Percentiles rank a stretch among this genome's conserved stretches.
These are phyloP conservation scores for Caloboletus firmus DNA, from an alignment of 1,284 basidiomycete species.

Conservation along the genomic window DNA sequence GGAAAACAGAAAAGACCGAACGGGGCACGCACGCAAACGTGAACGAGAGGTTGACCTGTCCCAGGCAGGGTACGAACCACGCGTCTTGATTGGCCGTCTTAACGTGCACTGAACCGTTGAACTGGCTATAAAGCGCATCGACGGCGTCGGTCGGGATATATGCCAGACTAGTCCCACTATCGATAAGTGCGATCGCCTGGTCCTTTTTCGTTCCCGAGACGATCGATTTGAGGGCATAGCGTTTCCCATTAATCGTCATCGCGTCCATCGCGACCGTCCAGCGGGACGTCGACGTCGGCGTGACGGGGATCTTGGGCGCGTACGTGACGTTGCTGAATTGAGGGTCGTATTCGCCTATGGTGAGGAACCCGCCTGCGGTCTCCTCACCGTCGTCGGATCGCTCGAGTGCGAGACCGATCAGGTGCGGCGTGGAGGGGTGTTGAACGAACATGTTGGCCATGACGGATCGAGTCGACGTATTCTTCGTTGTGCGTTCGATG, in stretches of 20 bases:
- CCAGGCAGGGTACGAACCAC: slow-evolving; percentile 48
- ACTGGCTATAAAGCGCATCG: slow-evolving; percentile 40
- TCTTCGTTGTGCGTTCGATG: slow-evolving; percentile 20
- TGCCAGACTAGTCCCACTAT: slow-evolving; percentile 44
- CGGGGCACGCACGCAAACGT: slow-evolving; percentile 39
- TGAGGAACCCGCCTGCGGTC: slow-evolving; percentile 40
- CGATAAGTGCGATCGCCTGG: slow-evolving; percentile 39
- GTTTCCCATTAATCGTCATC: slow-evolving; percentile 35
- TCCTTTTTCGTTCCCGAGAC: slow-evolving; percentile 33
- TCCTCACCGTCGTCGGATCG: slow-evolving; percentile 41
- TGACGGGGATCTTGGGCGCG: slow-evolving; percentile 36
- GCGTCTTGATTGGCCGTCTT: slow-evolving; percentile 22
- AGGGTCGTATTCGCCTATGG: slow-evolving; percentile 46
- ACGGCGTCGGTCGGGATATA: slow-evolving; percentile 37
- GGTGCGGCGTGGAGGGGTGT: slow-evolving; percentile 37
- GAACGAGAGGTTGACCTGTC: slow-evolving; percentile 41
- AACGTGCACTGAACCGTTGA: slow-evolving; percentile 39
- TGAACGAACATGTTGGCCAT: slow-evolving; percentile 43
- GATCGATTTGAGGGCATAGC: slow-evolving; percentile 27
- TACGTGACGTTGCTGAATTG: slow-evolving; percentile 34
- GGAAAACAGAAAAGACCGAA: neutral
- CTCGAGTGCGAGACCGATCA: slow-evolving; percentile 45
- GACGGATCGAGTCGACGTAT: slow-evolving; percentile 16
- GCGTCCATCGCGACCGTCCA: slow-evolving; percentile 46
- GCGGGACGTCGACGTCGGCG: slow-evolving; percentile 34